Base-by-base conservation (phyloP, 352 stramenopile genomes). In the Phytophthora capsici region DNA sequence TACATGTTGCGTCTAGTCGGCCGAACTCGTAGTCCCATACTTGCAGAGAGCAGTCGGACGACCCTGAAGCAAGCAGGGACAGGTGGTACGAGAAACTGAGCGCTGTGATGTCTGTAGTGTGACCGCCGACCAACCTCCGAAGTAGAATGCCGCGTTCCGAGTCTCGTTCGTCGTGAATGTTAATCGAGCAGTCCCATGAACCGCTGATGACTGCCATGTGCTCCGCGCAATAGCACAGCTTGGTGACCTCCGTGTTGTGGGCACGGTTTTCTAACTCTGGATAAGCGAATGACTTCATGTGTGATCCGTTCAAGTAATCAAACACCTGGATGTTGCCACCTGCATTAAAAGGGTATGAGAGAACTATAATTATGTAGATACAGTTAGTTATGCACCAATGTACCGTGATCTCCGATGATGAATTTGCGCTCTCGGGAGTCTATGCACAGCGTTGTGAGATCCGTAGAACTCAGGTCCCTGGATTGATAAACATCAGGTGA, bases 1-100 rank as follows among this genome's bases (percentile, higher is more conserved):
- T 79, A 62, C 86, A 91, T 47, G 79, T 89, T n/a, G 73, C 68
- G 41, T 91, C 78, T 2, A 91, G 75, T 13, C 89, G 84, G 20
- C 87, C 88, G 56, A 96, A 97, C 63, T 97, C 89, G 72, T 94
- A 97, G 59, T 93, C 82, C 89, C 89, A 97, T 26, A 95, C 58
- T 58, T 91, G 83, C 10, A 96, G 77, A 30, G 75, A 77, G 50
- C 70, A 75, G 47, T 95, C 85, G 2, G 82, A 85, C 12, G 84
- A 86, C 5, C 86, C 88, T 0, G 85, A 91, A 0, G 86, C 88
- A 48, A 97, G 72, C 7, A 96, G 61, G n/a, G 84, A 93, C 17
- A 96, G 65, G 16, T 83, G 66, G 34, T 80, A 77, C 46, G 83
- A 95, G 58, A 91, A 94, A 45, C 58, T 76, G 37, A 97, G 72